A percentile compares a stretch with the other conserved stretches of the same genome.
Evolutionary conservation across 495 filamentous ascomycete genomes (phyloP).

Genomic region (Tuber aestivum): DNA sequence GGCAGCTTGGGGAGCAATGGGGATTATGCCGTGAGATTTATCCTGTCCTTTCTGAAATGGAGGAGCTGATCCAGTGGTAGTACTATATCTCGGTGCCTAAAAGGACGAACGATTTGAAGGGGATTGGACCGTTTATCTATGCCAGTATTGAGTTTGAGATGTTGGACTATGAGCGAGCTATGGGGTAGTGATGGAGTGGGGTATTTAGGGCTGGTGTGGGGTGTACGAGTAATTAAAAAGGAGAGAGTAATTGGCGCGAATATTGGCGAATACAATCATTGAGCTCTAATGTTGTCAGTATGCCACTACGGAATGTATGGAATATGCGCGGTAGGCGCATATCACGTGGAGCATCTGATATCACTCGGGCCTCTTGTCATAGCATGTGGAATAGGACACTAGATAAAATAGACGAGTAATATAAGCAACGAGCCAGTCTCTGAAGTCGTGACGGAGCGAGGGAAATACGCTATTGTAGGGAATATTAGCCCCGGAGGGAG

Average conservation of each 20-base stretch:
- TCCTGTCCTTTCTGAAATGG: background rate
- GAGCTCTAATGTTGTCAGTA: no score
- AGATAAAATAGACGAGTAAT: background rate
- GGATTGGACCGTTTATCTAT: slow-evolving; percentile 49
- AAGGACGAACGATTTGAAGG: slow-evolving; percentile 48
- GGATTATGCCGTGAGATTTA: slow-evolving; percentile 47
- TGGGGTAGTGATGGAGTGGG: background rate
- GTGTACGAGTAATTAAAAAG: no score
- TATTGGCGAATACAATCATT: background rate
- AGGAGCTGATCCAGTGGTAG: slow-evolving; percentile 34
- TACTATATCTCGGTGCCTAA: slow-evolving; percentile 50
- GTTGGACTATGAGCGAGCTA: slow-evolving; percentile 35
- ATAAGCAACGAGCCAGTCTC: background rate
- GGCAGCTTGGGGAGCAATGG: slow-evolving; percentile 52
- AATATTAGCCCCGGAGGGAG: background rate
- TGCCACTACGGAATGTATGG: background rate
- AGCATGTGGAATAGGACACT: background rate
- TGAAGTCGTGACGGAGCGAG: background rate
- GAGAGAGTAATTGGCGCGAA: background rate
- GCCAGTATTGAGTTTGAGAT: slow-evolving; percentile 50
- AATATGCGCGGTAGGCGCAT: background rate
- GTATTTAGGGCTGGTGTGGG: no score
- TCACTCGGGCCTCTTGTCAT: background rate
- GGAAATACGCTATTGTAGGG: background rate
- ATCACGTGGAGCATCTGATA: background rate